Base-by-base conservation (phyloP, 805 yeast species). In the Yamadazyma ubonensis region DNA sequence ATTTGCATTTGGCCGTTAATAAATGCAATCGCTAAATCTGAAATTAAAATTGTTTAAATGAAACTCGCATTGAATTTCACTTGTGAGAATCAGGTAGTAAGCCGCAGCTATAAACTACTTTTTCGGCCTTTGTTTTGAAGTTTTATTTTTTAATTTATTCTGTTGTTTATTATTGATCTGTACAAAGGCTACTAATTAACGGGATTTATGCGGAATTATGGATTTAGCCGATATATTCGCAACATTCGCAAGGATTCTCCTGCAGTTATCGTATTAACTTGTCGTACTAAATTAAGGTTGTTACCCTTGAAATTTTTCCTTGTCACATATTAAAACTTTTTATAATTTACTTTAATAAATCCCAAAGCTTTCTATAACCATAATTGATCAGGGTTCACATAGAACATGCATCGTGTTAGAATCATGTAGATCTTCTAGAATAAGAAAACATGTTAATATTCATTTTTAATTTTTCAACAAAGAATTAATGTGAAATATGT, bases 1-100 rank as follows among this genome's bases (percentile, higher is more conserved):
- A 17, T 30, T 30, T 30, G 22, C 15, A 22, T 32, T 32, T 15
- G 12, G 5, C 28, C n/a, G 14, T 32, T n/a, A 32, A 28, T 12
- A 32, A 7, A 37, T 37, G 31, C 35, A 37, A n/a, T 20, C 39
- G 21, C 39, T 36, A 36, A 36, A 36, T 36, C 39, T 36, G 39
- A 29, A 36, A 36, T 36, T 20, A 29, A n/a, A 36, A 20, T 21
- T 27, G 39, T 36, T 36, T 36, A 29, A 36, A 36, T 37, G 35
- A 37, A 37, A 37, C 40, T 37, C 29, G 40, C 40, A 23, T 37
- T 22, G 22, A 37, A 37, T 37, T 37, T 37, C 40, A 37, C 16
- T 30, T 29, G 16, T 9, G 5, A 17, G 14, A 11, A 30, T 17
- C 6, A 11, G 18, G 33, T 18, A 23, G n/a, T 12, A 4, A 23